Evolutionary conservation across 768 basidiomycete species (phyloP).

Genomic region (Agrocybe pediades): DNA sequence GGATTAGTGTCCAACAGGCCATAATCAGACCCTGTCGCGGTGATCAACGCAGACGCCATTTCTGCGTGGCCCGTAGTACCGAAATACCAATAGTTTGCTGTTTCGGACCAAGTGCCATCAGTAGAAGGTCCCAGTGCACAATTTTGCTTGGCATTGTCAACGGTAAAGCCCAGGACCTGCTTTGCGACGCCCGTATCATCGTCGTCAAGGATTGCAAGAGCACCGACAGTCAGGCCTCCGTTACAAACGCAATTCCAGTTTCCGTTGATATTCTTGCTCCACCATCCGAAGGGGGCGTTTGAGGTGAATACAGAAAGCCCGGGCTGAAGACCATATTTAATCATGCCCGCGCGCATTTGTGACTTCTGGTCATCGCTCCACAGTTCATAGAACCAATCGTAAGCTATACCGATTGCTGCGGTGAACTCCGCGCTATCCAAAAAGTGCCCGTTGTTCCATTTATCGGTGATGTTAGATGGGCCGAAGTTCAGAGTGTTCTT

Average conservation of each 20-base stretch:
- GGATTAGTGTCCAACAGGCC: constrained; percentile 71
- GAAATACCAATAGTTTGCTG: constrained; percentile 94
- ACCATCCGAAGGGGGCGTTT: constrained; percentile 65
- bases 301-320: constrained; percentile 59
- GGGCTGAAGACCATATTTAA: constrained; percentile 73
- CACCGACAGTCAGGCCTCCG: constrained; percentile 82
- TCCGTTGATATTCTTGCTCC: constrained; percentile 69
- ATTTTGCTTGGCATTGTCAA: constrained; percentile 75
- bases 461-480: constrained; percentile 51
- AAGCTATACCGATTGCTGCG: constrained; percentile 88
- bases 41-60: constrained; percentile 77
- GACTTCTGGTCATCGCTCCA: constrained; percentile 76
- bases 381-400: constrained; percentile 93
- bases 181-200: constrained; percentile 74
- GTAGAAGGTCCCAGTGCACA: constrained; percentile 63
- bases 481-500: constrained; percentile 71
- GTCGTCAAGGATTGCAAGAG: constrained; percentile 88
- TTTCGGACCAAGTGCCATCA: constrained; percentile 94
- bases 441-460: constrained; percentile 92
- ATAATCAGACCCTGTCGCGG: constrained; percentile 85
- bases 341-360: constrained; percentile 69
- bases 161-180: constrained; percentile 64
- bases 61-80: constrained; percentile 91
- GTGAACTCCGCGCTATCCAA: constrained; percentile 91
- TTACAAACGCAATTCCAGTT: constrained; percentile 99